Conservation (phyloP, 208 protist species). For the Crithidia bombi region DNA sequence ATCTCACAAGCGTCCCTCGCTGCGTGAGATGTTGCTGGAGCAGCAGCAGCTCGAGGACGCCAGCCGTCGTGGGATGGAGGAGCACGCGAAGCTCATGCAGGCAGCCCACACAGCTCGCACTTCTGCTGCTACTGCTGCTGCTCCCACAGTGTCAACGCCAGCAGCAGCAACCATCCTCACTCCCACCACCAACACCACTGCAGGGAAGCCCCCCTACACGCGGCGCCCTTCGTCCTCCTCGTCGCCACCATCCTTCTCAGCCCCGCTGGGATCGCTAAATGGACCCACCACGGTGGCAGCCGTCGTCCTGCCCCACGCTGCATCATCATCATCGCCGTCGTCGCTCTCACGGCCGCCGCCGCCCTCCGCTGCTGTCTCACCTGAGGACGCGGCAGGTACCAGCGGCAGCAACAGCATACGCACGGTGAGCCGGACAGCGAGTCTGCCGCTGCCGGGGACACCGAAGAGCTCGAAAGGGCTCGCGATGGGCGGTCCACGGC, state of each 20-base stretch:
- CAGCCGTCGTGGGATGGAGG: constrained; percentile 30
- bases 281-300: constrained; percentile 5
- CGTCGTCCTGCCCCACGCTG: not conserved
- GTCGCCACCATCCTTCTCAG: not conserved
- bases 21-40: constrained; percentile 70
- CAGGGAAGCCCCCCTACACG: no score
- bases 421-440: not conserved
- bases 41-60: constrained; percentile 61
- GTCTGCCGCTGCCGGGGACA: not conserved
- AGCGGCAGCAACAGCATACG: not conserved
- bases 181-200: not conserved
- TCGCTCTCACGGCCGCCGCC: not conserved
- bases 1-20: constrained; percentile 14
- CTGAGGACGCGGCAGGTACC: constrained; percentile 1
- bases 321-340: not conserved
- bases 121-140: not conserved
- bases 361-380: not conserved
- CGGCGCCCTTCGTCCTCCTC: not conserved
- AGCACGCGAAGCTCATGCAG: constrained; percentile 57
- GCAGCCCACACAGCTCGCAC: constrained; percentile 19
- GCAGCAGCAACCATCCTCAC: not conserved
- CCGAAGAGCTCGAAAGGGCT: not conserved
- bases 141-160: not conserved
- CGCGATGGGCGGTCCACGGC: not conserved
- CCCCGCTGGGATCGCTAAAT: not conserved